Evolutionary conservation across 2,329 filamentous ascomycete genomes (phyloP).

Genomic region (Cladorrhinum sp.): DNA sequence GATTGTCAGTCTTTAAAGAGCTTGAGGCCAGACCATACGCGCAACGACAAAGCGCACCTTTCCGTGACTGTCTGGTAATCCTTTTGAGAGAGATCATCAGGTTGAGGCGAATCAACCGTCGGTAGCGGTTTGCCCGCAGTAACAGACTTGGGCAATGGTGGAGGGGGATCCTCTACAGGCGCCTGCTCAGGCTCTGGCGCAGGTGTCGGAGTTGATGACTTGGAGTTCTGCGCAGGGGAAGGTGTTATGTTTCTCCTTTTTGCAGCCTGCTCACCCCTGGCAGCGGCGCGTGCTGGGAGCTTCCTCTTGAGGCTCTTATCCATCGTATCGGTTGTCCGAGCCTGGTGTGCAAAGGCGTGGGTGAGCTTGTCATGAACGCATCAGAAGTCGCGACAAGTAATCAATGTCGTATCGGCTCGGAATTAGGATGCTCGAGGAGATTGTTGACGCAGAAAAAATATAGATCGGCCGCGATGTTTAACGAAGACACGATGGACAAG

Average conservation of each 20-base stretch:
- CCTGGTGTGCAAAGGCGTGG: conserved; percentile 16
- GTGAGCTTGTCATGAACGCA: conserved; percentile 26
- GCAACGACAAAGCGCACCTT: conserved; percentile 46
- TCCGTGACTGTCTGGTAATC: conserved; percentile 74
- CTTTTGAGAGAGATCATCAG: conserved; percentile 56
- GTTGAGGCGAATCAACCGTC: conserved; percentile 65
- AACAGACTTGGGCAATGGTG: conserved; percentile 60
- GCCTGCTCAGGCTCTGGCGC: conserved; percentile 30
- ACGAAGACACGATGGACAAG: neutral
- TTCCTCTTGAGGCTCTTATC: conserved; percentile 59
- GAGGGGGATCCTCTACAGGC: conserved; percentile 37
- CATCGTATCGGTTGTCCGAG: conserved; percentile 41
- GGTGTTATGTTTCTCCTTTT: conserved; percentile 53
- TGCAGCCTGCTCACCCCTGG: conserved; percentile 56
- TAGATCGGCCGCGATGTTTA: neutral
- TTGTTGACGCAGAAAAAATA: neutral
- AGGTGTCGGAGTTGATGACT: conserved; percentile 43
- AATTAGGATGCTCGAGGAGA: neutral
- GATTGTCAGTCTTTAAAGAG: conserved; percentile 12
- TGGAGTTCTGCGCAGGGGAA: conserved; percentile 50
- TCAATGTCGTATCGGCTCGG: neutral
- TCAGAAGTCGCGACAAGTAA: conserved; percentile 13
- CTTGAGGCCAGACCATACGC: neutral
- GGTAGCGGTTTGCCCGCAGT: conserved; percentile 66
- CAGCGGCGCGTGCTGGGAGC: conserved; percentile 59